Conservation (phyloP, 257 asterid species). For the Penstemon barbatus region DNA sequence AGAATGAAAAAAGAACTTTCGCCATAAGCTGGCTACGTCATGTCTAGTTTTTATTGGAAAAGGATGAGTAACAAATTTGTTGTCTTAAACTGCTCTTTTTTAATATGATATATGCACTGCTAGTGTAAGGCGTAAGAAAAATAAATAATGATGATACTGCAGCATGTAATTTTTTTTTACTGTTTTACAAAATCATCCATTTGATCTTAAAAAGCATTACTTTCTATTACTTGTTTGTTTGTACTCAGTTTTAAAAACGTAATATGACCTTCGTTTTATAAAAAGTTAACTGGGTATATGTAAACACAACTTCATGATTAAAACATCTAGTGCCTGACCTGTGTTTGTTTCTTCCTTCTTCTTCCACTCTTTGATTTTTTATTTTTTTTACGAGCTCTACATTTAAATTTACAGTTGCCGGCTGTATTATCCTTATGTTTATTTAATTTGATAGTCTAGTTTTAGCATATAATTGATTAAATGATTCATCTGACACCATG, state of each 20-base stretch:
- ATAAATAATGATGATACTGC: too few species aligned
- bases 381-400: too few species aligned
- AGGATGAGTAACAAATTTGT: not conserved
- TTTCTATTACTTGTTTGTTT: not conserved
- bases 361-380: too few species aligned
- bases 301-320: not conserved
- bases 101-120: not conserved
- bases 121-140: not conserved
- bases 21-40: not conserved
- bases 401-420: too few species aligned
- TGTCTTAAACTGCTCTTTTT: not conserved
- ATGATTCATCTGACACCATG: conserved; percentile 1
- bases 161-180: not conserved
- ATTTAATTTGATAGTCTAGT: not conserved
- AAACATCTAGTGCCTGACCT: not conserved
- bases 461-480: conserved; percentile 12
- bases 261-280: not conserved
- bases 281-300: not conserved
- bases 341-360: not conserved
- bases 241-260: not conserved
- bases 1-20: too few species aligned
- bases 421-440: not conserved
- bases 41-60: not conserved
- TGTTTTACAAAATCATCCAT: not conserved
- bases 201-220: not conserved